Percentiles rank a stretch among this genome's conserved stretches.
These are phyloP conservation scores for Fraxinus quadrangulata DNA, from an alignment of 257 asterid species.

Conservation along the genomic window DNA sequence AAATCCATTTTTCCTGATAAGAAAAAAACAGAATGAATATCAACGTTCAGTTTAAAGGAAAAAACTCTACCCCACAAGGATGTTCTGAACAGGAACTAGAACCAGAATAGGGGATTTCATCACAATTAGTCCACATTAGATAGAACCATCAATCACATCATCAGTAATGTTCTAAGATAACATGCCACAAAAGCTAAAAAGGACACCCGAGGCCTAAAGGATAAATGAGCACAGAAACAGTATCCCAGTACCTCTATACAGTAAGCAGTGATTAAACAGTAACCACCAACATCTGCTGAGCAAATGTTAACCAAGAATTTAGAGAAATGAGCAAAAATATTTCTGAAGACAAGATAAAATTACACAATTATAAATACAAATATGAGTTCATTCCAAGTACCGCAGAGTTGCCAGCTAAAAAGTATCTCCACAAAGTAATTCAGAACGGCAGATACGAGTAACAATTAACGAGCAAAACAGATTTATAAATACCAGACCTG, in stretches of 20 bases:
- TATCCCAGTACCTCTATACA: not conserved
- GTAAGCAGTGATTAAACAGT: not conserved
- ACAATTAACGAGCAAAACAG: conserved; percentile 22
- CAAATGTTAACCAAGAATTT: not conserved
- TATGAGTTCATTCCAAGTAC: not conserved
- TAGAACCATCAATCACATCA: conserved; percentile 7
- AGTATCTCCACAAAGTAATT: not conserved
- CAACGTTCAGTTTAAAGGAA: conserved; percentile 14
- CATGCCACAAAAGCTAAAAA: conserved; percentile 11
- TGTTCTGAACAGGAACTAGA: conserved; percentile 18
- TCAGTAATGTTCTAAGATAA: conserved; percentile 11
- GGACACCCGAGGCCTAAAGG: not conserved
- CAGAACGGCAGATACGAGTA: conserved; percentile 11
- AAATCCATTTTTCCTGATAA: conserved; percentile 88
- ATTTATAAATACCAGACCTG: conserved; percentile 51
- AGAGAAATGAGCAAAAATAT: not conserved
- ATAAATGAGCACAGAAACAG: conserved; percentile 10
- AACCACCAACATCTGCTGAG: not conserved
- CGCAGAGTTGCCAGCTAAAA: not conserved
- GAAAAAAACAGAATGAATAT: conserved; percentile 13
- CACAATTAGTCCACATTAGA: not conserved
- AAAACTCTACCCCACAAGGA: not conserved
- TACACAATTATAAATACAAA: not conserved
- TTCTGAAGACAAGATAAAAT: not conserved
- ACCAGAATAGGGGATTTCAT: conserved; percentile 10